Evolutionary conservation across 257 asterid genomes (phyloP).

Genomic region (Fraxinus anomala): DNA sequence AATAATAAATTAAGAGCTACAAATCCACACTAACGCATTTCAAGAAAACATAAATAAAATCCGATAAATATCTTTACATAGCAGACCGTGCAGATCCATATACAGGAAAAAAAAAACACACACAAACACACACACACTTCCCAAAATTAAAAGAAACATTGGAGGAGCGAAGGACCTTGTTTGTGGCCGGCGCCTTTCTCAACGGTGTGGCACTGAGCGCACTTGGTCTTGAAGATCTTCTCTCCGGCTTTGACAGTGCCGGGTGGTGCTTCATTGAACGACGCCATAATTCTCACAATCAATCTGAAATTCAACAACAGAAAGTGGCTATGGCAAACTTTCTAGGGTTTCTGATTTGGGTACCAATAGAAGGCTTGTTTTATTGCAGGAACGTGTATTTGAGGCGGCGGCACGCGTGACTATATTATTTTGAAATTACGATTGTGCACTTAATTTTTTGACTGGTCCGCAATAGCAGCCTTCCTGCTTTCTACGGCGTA

Average conservation of each 20-base stretch:
- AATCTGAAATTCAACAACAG: neutral
- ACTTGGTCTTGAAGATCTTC: conserved; percentile 81
- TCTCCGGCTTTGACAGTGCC: conserved; percentile 66
- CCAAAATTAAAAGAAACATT: neutral
- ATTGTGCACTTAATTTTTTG: conserved; percentile 12
- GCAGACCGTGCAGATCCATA: conserved; percentile 9
- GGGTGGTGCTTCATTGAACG: conserved; percentile 71
- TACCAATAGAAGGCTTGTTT: neutral
- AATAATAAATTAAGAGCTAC: conserved; percentile 15
- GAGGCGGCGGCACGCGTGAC: conserved; percentile 43
- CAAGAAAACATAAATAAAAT: neutral
- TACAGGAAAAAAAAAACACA: neutral
- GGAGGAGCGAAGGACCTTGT: conserved; percentile 50
- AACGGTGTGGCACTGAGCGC: conserved; percentile 93
- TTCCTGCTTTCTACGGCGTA: neutral
- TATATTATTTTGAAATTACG: neutral
- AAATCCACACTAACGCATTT: neutral
- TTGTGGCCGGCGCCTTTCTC: conserved; percentile 95
- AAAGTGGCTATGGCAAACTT: neutral
- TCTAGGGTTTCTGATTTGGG: conserved; percentile 30
- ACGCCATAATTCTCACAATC: conserved; percentile 48
- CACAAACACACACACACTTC: neutral
- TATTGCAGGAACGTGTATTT: conserved; percentile 25
- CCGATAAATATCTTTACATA: neutral
- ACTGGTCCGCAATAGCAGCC: conserved; percentile 4